Evolutionary conservation across 1,284 basidiomycete species (phyloP), one percentile per base, ranked within the genome.

Genomic region (Cryptococcus hybrid): DNA sequence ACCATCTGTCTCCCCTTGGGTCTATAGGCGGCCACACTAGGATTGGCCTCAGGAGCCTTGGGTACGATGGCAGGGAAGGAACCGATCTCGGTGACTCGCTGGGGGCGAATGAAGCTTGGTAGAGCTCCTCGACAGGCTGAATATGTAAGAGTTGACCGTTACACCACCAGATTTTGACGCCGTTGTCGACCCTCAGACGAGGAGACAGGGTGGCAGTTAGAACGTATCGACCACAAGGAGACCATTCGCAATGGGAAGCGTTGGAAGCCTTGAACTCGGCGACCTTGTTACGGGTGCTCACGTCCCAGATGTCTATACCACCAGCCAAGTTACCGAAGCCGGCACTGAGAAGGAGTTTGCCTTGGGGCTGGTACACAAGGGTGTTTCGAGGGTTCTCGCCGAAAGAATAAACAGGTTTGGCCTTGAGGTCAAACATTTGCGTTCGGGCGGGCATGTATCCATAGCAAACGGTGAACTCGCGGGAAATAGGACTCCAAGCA

Each of bases 391-490:
- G 92, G 30, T 88, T 85, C 12, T 87, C 82, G 56, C 93, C 93
- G 70, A 98, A 97, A 67, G 96, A 93, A 73, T 94, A 88, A 44
- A 96, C 81, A 3, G 88, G 83, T 60, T 90, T 88, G 59, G 92
- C 90, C 48, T 92, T 89, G 69, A 90, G 86, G 75, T 97, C 92
- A 73, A 96, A 98, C 15, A 96, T 78, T 79, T 89, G 88, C 0
- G 88, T 86, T 77, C 95, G 94, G 12, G 95, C 92, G 1, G 95
- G 96, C 91, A 98, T 98, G 78, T 86, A 98, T 66, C 95, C 94
- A 74, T 98, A 98, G 49, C 93, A 88, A 40, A 98, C 94, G 59
- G 87, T 86, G 71, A 98, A 99, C 78, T 99, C 95, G 74, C 94
- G 91, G 55, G 90, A 92, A 69, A 92, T 96, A n/a, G 95, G 93